These are phyloP conservation scores for Ophiostoma himal-ulmi DNA, from an alignment of 2,329 filamentous ascomycete species.

Conservation along the genomic window DNA sequence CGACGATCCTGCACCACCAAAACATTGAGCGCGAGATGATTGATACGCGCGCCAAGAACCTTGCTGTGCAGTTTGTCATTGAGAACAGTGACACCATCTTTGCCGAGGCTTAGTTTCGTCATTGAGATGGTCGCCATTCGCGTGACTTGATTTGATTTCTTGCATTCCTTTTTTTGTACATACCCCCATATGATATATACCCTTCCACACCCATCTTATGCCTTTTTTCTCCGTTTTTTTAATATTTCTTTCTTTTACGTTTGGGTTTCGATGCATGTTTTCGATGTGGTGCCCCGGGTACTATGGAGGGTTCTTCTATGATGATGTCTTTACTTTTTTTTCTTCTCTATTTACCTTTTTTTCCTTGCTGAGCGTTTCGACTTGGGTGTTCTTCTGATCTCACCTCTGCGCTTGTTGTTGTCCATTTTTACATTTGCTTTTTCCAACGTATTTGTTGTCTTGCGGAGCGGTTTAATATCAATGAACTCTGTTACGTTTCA, in stretches of 20 bases:
- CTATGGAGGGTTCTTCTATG: conserved; percentile 5
- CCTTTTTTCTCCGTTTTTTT: background rate
- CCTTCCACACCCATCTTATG: background rate
- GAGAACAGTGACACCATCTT: conserved; percentile 86
- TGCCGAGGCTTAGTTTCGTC: conserved; percentile 38
- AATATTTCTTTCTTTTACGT: background rate
- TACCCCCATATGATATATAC: conserved; percentile 15
- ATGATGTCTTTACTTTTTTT: background rate
- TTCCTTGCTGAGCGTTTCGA: background rate
- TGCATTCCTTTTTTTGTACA: conserved; percentile 16
- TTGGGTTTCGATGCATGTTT: conserved; percentile 1
- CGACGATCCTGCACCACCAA: conserved; percentile 90
- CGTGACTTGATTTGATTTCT: background rate
- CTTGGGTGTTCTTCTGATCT: background rate
- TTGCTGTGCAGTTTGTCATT: conserved; percentile 85
- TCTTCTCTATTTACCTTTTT: background rate
- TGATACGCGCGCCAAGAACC: conserved; percentile 90
- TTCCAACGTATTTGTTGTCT: background rate
- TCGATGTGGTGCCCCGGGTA: conserved; percentile 2
- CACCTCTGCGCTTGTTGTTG: background rate
- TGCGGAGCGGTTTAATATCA: background rate
- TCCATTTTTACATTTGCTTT: background rate
- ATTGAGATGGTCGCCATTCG: background rate
- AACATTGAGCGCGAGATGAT: conserved; percentile 92
- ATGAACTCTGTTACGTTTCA: background rate